Base-by-base conservation (phyloP, 768 basidiomycete genomes). In the Amanita muscaria region DNA sequence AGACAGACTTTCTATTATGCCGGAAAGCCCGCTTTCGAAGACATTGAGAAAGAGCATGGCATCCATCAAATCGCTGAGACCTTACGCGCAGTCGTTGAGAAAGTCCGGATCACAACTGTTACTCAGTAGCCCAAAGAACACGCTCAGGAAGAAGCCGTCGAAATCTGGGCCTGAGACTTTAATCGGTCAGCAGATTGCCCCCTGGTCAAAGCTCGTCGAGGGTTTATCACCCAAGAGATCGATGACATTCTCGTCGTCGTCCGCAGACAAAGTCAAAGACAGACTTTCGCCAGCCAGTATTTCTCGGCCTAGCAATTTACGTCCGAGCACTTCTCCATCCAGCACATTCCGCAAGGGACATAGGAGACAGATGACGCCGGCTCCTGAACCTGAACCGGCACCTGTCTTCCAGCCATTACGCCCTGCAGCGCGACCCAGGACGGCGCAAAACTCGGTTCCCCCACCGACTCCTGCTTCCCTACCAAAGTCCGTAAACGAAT, bases 111-210 rank as follows among this genome's bases (percentile, higher is more conserved):
- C 45, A n/a, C 30, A 40, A 21, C 15, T 36, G 5, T 42, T 21
- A 30, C n/a, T 39, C 29, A 29, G 40, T 18, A 36, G 51, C 12
- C 36, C 48, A 25, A 43, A 33, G 36, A 32, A 31, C 19, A 40
- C 38, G 10, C 18, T 44, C 53, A 41, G 21, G 35, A 41, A 19
- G 35, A 39, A 21, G 21, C 24, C 14, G 32, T 42, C 27, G 46
- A 33, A 18, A 29, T 30, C 51, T 34, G 41, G 34, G 5, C 27
- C 27, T 5, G 52, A 58, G 0, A 11, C 34, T 2, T 44, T 60
- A 31, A 61, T 79, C 6, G 77, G 74, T 0, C 72, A 74, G 55
- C 77, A 72, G 45, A 85, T 85, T 39, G 70, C 74, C 1, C 80
- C 82, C 0, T 84, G 80, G 80, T 64, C 74, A 0, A 65, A 66